Conservation (phyloP, 192 early-diverging fungal species). For the Pilaira anomala region DNA sequence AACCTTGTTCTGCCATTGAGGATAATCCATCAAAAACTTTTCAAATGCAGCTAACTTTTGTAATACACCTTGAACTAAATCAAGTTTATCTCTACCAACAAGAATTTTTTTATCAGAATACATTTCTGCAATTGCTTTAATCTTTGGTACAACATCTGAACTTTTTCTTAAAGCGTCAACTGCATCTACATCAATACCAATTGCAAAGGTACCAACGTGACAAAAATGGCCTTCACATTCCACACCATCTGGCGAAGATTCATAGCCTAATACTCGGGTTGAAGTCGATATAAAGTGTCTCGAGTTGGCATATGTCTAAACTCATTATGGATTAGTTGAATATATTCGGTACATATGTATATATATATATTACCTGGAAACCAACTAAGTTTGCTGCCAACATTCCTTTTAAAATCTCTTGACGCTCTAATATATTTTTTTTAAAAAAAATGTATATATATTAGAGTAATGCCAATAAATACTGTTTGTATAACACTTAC, state of each 20-base stretch:
- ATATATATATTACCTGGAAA: slow-evolving; percentile 70
- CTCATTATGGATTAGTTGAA: not conserved
- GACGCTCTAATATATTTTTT: slow-evolving; percentile 50
- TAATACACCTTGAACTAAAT: slow-evolving; percentile 88
- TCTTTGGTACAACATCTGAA: slow-evolving; percentile 71
- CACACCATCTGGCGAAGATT: slow-evolving; percentile 89
- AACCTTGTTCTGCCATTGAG: slow-evolving; percentile 90
- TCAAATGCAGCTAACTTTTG: slow-evolving; percentile 95
- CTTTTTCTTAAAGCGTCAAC: slow-evolving; percentile 60
- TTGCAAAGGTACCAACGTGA: slow-evolving; percentile 88
- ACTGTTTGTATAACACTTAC: slow-evolving; percentile 60
- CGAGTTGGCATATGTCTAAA: slow-evolving; percentile 85
- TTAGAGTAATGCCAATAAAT: too few species aligned
- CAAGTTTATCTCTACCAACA: slow-evolving; percentile 91
- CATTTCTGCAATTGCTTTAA: slow-evolving; percentile 75
- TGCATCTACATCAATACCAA: slow-evolving; percentile 87
- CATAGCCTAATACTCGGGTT: slow-evolving; percentile 91
- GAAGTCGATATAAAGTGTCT: slow-evolving; percentile 91
- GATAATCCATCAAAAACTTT: slow-evolving; percentile 84
- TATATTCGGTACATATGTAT: not conserved
- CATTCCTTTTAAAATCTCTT: slow-evolving; percentile 84
- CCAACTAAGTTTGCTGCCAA: slow-evolving; percentile 90
- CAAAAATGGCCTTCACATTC: slow-evolving; percentile 78
- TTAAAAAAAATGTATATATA: slow-evolving; percentile 65
- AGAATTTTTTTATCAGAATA: slow-evolving; percentile 92